A percentile compares a stretch with the other conserved stretches of the same genome.
These are phyloP conservation scores for Camelina neglecta DNA, from an alignment of 345 rosid species.

Conservation along the genomic window DNA sequence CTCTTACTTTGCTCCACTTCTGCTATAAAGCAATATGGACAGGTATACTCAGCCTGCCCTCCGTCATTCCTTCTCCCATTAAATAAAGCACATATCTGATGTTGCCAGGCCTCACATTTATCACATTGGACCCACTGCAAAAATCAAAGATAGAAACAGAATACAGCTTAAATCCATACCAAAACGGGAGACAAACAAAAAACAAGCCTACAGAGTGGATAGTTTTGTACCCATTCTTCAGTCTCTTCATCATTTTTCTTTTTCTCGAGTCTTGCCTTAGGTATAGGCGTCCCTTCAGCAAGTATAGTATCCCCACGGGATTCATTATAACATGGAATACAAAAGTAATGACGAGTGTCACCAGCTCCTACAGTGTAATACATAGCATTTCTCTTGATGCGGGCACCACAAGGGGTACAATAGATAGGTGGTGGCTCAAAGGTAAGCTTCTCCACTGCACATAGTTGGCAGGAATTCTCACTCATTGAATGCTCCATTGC, in stretches of 20 bases:
- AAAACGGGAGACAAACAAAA: constrained; percentile 10
- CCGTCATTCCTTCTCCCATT: constrained; percentile 99
- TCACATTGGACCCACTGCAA: constrained; percentile 99
- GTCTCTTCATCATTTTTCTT: constrained; percentile 99
- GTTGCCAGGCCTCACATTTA: constrained; percentile 99
- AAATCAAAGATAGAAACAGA: constrained; percentile 35
- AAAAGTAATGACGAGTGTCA: constrained; percentile 93
- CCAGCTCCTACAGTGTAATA: constrained; percentile 96
- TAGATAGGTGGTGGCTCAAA: constrained; percentile 99
- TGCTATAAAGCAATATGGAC: constrained; percentile 91
- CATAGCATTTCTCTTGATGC: constrained; percentile 98
- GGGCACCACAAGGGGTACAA: constrained; percentile 97
- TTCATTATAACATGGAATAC: constrained; percentile 97
- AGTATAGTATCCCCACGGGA: constrained; percentile 84
- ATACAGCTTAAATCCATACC: constrained; percentile 4
- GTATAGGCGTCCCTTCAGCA: constrained; percentile 77
- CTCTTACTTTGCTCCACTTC: constrained; percentile 97
- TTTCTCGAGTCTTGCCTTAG: constrained; percentile 92
- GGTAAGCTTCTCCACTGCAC: constrained; percentile 99
- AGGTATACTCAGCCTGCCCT: constrained; percentile 99
- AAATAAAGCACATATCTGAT: constrained; percentile 97
- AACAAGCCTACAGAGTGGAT: constrained; percentile 17
- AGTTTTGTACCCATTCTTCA: constrained; percentile 90
- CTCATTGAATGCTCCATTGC: constrained; percentile 99
- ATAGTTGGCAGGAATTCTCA: constrained; percentile 98